Evolutionary conservation across 179 eudicot species (phyloP).

Genomic region (Sideroxylon spinosum): DNA sequence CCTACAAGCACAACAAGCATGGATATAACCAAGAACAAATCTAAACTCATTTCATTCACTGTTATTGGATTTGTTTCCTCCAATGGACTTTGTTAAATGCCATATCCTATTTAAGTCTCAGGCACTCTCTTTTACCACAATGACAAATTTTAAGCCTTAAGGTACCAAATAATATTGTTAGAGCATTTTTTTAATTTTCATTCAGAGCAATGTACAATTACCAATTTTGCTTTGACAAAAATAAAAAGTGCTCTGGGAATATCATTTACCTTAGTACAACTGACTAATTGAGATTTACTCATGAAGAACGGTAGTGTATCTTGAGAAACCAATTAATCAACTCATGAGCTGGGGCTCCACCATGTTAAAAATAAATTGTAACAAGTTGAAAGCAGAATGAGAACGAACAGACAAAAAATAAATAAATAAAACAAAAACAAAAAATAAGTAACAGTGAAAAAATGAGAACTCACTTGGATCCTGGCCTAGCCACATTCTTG

Average conservation of each 20-base stretch:
- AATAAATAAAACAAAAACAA: not conserved
- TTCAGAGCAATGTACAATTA: too few species aligned
- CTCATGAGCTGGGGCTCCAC: not conserved
- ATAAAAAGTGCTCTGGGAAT: not conserved
- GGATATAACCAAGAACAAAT: not conserved
- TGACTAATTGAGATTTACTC: too few species aligned
- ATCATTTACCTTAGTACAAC: not conserved
- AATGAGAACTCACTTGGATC: slow-evolving; percentile 38
- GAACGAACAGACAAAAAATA: too few species aligned
- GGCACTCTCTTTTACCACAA: not conserved
- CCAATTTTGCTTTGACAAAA: too few species aligned
- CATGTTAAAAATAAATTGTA: not conserved
- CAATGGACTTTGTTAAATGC: not conserved
- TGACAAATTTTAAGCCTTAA: not conserved
- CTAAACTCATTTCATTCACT: not conserved
- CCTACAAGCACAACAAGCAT: not conserved
- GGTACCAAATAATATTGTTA: not conserved
- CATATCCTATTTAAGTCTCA: not conserved
- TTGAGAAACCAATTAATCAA: not conserved
- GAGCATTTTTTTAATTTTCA: too few species aligned
- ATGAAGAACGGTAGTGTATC: not conserved
- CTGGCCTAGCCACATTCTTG: slow-evolving; percentile 54
- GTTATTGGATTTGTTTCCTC: not conserved
- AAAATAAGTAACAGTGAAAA: not conserved
- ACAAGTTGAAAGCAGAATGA: not conserved